These are phyloP conservation scores for Fusarium concolor DNA, from an alignment of 2,329 filamentous ascomycete genomes.

Conservation along the genomic window DNA sequence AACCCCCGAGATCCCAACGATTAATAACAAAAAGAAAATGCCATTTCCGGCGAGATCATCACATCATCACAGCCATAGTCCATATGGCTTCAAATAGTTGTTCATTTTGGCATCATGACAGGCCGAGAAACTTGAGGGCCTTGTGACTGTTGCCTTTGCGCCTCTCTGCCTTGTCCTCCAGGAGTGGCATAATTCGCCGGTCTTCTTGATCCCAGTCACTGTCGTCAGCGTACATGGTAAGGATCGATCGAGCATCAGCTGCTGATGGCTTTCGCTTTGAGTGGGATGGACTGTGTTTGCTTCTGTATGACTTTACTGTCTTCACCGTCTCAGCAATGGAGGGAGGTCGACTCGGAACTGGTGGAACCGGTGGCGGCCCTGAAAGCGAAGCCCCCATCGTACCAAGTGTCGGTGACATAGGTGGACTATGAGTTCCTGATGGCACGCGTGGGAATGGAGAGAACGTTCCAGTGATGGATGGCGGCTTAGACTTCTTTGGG, in stretches of 20 bases:
- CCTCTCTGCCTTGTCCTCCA: slow-evolving; percentile 51
- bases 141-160: slow-evolving; percentile 61
- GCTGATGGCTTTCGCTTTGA: slow-evolving; percentile 40
- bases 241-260: slow-evolving; percentile 48
- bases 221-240: slow-evolving; percentile 54
- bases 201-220: slow-evolving; percentile 61
- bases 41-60: slow-evolving; percentile 35
- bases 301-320: slow-evolving; percentile 48
- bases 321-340: slow-evolving; percentile 51
- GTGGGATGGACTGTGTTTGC: slow-evolving; percentile 47
- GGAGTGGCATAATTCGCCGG: slow-evolving; percentile 65
- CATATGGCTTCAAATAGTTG: background rate
- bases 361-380: slow-evolving; percentile 19
- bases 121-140: slow-evolving; percentile 65
- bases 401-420: slow-evolving; percentile 34
- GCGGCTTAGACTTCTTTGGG: slow-evolving; percentile 45
- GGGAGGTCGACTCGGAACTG: slow-evolving; percentile 44
- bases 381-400: slow-evolving; percentile 15
- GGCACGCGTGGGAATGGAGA: slow-evolving; percentile 49
- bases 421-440: slow-evolving; percentile 37
- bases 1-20: slow-evolving; percentile 1
- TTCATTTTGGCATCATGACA: slow-evolving; percentile 47
- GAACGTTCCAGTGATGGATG: slow-evolving; percentile 47
- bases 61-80: slow-evolving; percentile 34
- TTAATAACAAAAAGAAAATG: slow-evolving; percentile 29